Evolutionary conservation across 257 asterid genomes (phyloP), one percentile per base, ranked within the genome.

Genomic region (Solanum medicagineum): DNA sequence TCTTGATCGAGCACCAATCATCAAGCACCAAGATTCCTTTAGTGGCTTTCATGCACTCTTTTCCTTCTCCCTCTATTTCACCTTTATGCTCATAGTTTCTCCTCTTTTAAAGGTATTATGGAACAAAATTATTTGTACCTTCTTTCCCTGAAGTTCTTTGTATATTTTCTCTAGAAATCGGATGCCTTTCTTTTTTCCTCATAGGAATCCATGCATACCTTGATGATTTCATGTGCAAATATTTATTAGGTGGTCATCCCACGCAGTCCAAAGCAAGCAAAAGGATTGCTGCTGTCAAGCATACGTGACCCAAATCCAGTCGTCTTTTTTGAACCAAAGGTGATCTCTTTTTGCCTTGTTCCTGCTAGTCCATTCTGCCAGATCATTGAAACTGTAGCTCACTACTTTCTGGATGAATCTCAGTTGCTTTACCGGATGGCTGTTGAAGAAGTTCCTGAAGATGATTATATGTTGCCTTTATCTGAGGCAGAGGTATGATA

Each of bases 351-450:
- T 63, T 1, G 51, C 63, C 66, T 51, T 45, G 12, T 15, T 24
- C 47, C 7, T 44, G 10, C 80, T 68, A 84, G 56, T 68, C 40
- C 55, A 22, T 51, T 56, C 62, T 83, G 66, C 85, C 75, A 17
- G 47, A 55, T 81, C 80, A 60, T 83, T 65, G 26, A 51, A 57
- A 47, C 44, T 66, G 3, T 82, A 62, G 62, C 70, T 15, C 32
- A 59, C 42, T 47, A 59, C 54, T 7, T 29, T 59, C 80, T 84
- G 53, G 53, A 47, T 45, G 71, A 57, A 49, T n/a, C 59, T 51
- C 95, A 97, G 98, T 91, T 94, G 98, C 95, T 97, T 85, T 97
- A 97, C 89, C 97, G 99, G 85, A 92, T 93, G 85, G 97, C 99
- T 60, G 99, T 95, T 51, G 99, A 97, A 92, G 97, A 97, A 87